phyloP scores from a whole-genome alignment of 2,329 filamentous ascomycete species.

The Ciborinia camelliae region DNA sequence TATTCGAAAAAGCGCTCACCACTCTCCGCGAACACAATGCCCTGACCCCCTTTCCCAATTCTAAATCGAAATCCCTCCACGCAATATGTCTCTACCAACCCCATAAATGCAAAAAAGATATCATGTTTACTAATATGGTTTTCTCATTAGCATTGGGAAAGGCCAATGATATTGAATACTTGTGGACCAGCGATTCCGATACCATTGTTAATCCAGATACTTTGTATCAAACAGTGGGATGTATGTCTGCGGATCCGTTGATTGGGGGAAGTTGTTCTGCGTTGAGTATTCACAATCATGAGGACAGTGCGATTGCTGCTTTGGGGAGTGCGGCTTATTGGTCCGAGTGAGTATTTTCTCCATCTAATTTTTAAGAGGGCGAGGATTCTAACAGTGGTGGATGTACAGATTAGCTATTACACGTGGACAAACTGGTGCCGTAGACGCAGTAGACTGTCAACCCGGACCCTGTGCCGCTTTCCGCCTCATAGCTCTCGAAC shows the following conservation, averaged over 20 bases:
- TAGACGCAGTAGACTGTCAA: slow-evolving; percentile 39
- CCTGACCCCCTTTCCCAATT: background rate
- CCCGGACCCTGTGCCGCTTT: slow-evolving; percentile 41
- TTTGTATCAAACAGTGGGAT: slow-evolving; percentile 31
- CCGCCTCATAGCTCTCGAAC: slow-evolving; percentile 35
- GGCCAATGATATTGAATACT: slow-evolving; percentile 37
- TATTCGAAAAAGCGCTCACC: slow-evolving; percentile 21
- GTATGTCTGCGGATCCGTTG: slow-evolving; percentile 37
- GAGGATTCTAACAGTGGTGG: background rate
- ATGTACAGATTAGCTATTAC: slow-evolving; percentile 34
- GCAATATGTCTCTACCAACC: slow-evolving; percentile 39
- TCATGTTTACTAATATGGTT: slow-evolving; percentile 41
- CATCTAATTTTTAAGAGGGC: no score
- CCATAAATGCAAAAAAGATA: slow-evolving; percentile 41
- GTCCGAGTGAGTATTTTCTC: slow-evolving; percentile 30
- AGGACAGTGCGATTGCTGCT: slow-evolving; percentile 35
- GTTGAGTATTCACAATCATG: slow-evolving; percentile 38
- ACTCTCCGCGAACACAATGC: slow-evolving; percentile 21
- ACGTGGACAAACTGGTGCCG: slow-evolving; percentile 35
- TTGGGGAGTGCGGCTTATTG: slow-evolving; percentile 39
- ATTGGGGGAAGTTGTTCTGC: slow-evolving; percentile 39
- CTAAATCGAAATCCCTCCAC: slow-evolving; percentile 5
- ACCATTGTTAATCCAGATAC: slow-evolving; percentile 25
- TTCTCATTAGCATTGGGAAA: slow-evolving; percentile 38
- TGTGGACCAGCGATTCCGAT: slow-evolving; percentile 41